Percentiles rank a stretch among this genome's conserved stretches.
phyloP scores from a whole-genome alignment of 805 yeast species.

The Saccharomyces mikatae region DNA sequence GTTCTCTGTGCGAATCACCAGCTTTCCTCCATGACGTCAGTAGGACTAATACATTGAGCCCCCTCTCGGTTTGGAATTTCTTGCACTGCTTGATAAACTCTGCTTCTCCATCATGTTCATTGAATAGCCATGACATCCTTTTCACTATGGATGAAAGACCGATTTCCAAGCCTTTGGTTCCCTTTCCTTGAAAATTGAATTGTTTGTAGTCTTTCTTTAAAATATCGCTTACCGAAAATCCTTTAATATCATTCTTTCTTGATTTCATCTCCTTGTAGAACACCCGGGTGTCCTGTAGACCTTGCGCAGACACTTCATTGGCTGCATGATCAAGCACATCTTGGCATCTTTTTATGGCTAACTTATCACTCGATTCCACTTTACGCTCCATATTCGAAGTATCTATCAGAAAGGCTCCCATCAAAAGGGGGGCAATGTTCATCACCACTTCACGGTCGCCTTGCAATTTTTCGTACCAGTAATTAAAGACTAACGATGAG shows the following conservation, averaged over 20 bases:
- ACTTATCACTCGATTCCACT: conserved; percentile 52
- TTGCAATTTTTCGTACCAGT: conserved; percentile 37
- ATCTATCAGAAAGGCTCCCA: conserved; percentile 70
- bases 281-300: conserved; percentile 7
- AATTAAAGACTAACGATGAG: conserved; percentile 59
- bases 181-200: conserved; percentile 37
- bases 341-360: conserved; percentile 36
- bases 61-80: conserved; percentile 23
- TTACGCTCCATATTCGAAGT: conserved; percentile 60
- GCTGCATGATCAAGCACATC: conserved; percentile 10
- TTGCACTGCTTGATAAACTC: conserved; percentile 18
- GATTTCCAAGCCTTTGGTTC: conserved; percentile 30
- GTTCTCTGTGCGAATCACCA: conserved; percentile 37
- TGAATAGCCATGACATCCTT: conserved; percentile 47
- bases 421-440: conserved; percentile 39
- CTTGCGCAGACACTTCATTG: not conserved
- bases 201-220: conserved; percentile 80
- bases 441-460: conserved; percentile 13
- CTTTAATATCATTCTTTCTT: conserved; percentile 57
- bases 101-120: conserved; percentile 25
- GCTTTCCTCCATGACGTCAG: conserved; percentile 41
- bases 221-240: conserved; percentile 52
- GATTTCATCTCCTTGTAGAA: conserved; percentile 32
- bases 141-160: conserved; percentile 77
- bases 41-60: conserved; percentile 36